These are phyloP conservation scores for Solanum rostratum DNA, from an alignment of 257 asterid genomes.

Conservation along the genomic window DNA sequence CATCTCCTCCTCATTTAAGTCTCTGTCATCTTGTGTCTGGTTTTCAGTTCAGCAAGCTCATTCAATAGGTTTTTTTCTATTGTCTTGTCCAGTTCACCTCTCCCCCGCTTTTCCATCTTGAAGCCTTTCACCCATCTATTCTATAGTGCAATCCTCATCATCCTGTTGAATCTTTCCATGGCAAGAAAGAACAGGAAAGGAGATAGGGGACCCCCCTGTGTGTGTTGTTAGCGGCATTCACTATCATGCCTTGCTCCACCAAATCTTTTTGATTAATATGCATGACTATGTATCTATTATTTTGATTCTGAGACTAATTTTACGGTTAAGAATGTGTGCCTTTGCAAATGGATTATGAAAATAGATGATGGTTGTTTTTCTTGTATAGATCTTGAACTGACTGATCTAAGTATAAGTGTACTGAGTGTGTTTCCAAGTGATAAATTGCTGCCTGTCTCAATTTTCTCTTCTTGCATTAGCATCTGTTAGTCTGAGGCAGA, in stretches of 20 bases:
- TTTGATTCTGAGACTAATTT: background rate
- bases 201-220: too few species aligned
- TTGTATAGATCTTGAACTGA: background rate
- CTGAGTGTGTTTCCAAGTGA: background rate
- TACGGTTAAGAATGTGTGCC: background rate
- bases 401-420: background rate
- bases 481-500: background rate
- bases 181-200: too few species aligned
- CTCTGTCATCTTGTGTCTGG: too few species aligned
- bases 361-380: background rate
- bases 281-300: background rate
- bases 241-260: background rate
- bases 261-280: background rate
- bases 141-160: too few species aligned
- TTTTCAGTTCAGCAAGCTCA: too few species aligned
- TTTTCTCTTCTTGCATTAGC: conserved; percentile 7
- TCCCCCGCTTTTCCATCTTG: too few species aligned
- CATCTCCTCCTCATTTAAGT: too few species aligned
- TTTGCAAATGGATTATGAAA: background rate
- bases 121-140: too few species aligned
- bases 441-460: background rate
- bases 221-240: background rate
- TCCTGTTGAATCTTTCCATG: too few species aligned
- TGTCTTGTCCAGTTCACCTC: too few species aligned
- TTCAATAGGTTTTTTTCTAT: too few species aligned